These are phyloP conservation scores for Sporisorium iseilematis-ciliati DNA, from an alignment of 1,284 basidiomycete species.

Conservation along the genomic window DNA sequence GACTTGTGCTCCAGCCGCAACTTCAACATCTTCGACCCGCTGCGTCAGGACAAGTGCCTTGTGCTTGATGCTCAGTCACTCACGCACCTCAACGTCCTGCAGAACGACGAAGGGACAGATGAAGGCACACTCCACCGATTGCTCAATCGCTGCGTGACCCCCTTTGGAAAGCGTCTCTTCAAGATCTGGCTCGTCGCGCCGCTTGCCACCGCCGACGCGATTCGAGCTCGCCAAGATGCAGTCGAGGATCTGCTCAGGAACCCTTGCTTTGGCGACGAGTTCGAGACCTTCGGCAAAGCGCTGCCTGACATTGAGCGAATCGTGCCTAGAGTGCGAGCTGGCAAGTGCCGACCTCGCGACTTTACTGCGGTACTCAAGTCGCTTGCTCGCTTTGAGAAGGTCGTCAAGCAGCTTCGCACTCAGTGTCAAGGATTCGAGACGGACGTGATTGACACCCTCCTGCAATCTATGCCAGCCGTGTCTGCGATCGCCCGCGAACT, in stretches of 20 bases:
- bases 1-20: slow-evolving; percentile 67
- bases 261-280: slow-evolving; percentile 56
- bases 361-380: slow-evolving; percentile 64
- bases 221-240: slow-evolving; percentile 64
- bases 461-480: slow-evolving; percentile 62
- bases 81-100: slow-evolving; percentile 66
- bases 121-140: slow-evolving; percentile 66
- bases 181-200: slow-evolving; percentile 67
- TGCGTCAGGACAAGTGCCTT: slow-evolving; percentile 57
- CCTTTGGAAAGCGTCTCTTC: slow-evolving; percentile 69
- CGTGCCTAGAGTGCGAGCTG: slow-evolving; percentile 64
- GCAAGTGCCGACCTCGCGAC: slow-evolving; percentile 67
- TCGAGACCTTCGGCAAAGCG: slow-evolving; percentile 57
- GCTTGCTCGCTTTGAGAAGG: slow-evolving; percentile 50
- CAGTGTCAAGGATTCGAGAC: slow-evolving; percentile 48
- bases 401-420: slow-evolving; percentile 26
- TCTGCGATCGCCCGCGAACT: slow-evolving; percentile 52
- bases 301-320: slow-evolving; percentile 68
- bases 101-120: slow-evolving; percentile 67
- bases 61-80: slow-evolving; percentile 68
- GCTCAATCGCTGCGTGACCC: slow-evolving; percentile 68
- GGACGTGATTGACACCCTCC: slow-evolving; percentile 34
- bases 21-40: slow-evolving; percentile 65
- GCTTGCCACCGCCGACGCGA: slow-evolving; percentile 53
- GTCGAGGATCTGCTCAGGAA: slow-evolving; percentile 63